Evolutionary conservation across 73 alveolate species (phyloP).

Genomic region (Vitrella brassicaformis): DNA sequence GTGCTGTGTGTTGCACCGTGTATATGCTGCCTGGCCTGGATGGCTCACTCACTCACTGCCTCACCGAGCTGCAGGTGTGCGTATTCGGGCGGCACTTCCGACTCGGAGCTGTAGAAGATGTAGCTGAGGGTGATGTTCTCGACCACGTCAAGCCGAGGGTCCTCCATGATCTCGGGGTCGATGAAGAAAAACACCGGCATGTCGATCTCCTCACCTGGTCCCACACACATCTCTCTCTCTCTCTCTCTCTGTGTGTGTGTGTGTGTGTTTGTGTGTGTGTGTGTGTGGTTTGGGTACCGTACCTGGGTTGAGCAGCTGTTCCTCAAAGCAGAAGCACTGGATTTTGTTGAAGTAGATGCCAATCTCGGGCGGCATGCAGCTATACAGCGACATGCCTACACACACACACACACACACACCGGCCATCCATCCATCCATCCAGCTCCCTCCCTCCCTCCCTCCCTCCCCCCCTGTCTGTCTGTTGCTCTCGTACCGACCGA

Average conservation of each 20-base stretch:
- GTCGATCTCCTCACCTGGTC: constrained; percentile 53
- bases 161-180: constrained; percentile 56
- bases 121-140: neutral
- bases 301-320: constrained; percentile 56
- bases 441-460: neutral
- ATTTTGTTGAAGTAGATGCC: constrained; percentile 59
- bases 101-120: neutral
- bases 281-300: too few relatives aligned
- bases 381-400: constrained; percentile 43
- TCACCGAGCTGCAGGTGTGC: neutral
- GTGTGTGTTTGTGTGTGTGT: too few relatives aligned
- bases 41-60: neutral
- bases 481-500: constrained; percentile 8
- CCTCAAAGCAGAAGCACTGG: constrained; percentile 68
- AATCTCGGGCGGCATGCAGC: constrained; percentile 46
- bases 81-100: neutral
- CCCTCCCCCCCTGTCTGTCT: neutral
- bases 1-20: too few relatives aligned
- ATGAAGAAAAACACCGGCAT: constrained; percentile 57
- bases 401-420: neutral
- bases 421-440: neutral
- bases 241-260: too few relatives aligned
- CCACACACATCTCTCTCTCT: too few relatives aligned
- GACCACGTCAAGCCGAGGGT: constrained; percentile 10
- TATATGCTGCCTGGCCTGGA: too few relatives aligned